Conservation (phyloP, 139 green algal genomes). For the Haematococcus lacustris region DNA sequence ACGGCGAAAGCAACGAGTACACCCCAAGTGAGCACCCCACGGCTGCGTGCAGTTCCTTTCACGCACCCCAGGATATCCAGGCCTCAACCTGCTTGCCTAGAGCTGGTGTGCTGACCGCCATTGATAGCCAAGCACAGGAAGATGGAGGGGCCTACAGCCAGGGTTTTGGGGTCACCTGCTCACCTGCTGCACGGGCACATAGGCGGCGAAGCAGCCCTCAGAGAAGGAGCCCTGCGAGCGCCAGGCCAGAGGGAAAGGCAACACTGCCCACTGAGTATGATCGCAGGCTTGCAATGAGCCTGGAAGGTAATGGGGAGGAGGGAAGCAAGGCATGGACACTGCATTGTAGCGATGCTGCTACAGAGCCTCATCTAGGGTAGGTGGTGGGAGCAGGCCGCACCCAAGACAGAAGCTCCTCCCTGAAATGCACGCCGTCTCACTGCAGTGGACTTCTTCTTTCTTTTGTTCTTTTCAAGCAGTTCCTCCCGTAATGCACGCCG, state of each 20-base stretch:
- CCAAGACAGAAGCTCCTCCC: neutral
- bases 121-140: neutral
- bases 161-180: neutral
- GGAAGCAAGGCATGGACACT: neutral
- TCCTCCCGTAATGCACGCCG: neutral
- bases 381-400: too few relatives aligned
- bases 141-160: neutral
- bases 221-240: constrained; percentile 58
- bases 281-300: neutral
- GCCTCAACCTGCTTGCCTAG: neutral
- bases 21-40: neutral
- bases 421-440: neutral
- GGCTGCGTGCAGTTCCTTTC: constrained; percentile 45
- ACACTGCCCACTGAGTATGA: neutral
- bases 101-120: neutral
- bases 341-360: neutral
- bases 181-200: constrained; percentile 37
- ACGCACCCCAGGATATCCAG: constrained; percentile 15
- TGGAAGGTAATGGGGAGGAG: neutral
- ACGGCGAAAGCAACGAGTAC: neutral
- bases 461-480: neutral
- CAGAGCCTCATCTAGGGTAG: neutral
- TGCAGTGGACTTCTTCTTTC: neutral
- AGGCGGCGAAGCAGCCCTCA: constrained; percentile 58
- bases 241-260: neutral